Base-by-base conservation (phyloP, 1,284 basidiomycete species). In the Malassezia japonica region DNA sequence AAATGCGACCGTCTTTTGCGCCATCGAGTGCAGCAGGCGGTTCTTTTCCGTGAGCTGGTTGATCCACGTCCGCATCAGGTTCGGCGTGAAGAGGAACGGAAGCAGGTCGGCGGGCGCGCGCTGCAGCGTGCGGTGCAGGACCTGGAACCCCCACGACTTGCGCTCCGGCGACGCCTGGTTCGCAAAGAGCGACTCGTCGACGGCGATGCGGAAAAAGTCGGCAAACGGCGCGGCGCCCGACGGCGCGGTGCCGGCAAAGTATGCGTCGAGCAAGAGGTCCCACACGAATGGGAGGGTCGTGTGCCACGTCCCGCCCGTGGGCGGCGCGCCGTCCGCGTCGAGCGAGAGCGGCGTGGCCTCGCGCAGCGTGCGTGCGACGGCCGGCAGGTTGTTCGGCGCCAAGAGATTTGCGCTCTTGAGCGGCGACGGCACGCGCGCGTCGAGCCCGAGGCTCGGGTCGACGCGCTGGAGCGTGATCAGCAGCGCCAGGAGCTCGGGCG, bases 21-120 rank as follows among this genome's bases (percentile, higher is more conserved):
- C 88, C 21, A 85, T 83, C 74, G 87, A 89, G 77, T 95, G 87
- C 28, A 95, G 76, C 70, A 89, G 83, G 48, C 90, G 80, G 73
- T 95, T 89, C 47, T 80, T 79, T 48, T 85, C 84, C 0, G 87
- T 84, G 18, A 98, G 79, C 70, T 96, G 89, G 73, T 92, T 94
- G 61, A 94, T 91, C 86, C 90, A 92, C 33, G 85, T 85, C 36
- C 89, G 83, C 86, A 96, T 91, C 65, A 95, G 87, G 73, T 95
- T 92, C 63, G 85, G 84, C 10, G 88, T 92, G 75, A 96, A 94
- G 16, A 96, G 78, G 78, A 87, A 83, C 0, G 87, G 84, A 62
- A 91, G 78, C 45, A 82, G 83, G 21, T 79, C 74, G 16, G 81
- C 75, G 6, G 79, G 77, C 18, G 89, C 79, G 15, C 83, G 81